Conservation (phyloP, 768 basidiomycete genomes). For the Imleria badia region DNA sequence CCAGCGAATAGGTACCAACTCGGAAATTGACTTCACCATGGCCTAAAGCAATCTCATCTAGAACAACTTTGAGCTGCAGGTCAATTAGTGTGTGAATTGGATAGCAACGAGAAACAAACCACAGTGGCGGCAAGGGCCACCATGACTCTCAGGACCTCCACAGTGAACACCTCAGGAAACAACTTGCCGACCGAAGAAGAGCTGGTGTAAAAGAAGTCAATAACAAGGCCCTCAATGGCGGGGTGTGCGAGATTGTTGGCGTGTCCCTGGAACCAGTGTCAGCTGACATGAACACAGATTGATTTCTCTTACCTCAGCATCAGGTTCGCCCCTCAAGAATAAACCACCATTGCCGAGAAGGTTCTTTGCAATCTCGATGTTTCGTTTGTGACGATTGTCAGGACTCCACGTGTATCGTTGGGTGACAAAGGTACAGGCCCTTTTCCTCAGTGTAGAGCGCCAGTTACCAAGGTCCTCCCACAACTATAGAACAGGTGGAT, state of each 20-base stretch:
- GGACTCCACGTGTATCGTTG: no score
- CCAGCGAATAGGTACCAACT: not conserved
- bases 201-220: no score
- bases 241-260: constrained; percentile 7
- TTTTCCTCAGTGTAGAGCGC: not conserved
- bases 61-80: not conserved
- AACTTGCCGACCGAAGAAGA: no score
- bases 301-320: not conserved
- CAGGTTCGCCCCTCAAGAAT: not conserved
- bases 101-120: not conserved
- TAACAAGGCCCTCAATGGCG: no score
- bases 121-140: constrained; percentile 1
- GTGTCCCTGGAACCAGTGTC: no score
- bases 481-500: no score
- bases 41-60: not conserved
- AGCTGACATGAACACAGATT: no score
- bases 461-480: constrained; percentile 2
- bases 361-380: not conserved
- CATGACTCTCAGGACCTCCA: not conserved
- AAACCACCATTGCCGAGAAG: not conserved
- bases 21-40: not conserved
- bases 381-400: no score
- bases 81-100: not conserved
- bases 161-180: constrained; percentile 5
- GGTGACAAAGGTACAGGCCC: no score